These are phyloP conservation scores for Colletotrichum sojae DNA, from an alignment of 2,329 filamentous ascomycete species.

Conservation along the genomic window DNA sequence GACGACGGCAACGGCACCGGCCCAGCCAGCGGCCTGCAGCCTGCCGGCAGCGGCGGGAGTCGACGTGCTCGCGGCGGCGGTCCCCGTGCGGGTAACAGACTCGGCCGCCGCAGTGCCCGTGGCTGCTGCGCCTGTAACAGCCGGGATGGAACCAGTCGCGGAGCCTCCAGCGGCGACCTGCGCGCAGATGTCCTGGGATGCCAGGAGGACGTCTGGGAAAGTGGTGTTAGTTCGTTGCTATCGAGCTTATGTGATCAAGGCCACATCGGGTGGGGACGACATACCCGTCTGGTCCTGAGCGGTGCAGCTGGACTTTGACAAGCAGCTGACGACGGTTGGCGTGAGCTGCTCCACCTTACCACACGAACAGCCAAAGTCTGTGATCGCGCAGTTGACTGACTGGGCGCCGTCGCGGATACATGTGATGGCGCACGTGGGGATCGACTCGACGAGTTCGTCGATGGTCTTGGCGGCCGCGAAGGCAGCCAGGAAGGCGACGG, in stretches of 20 bases:
- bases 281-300: constrained; percentile 54
- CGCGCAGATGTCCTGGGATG: constrained; percentile 46
- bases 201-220: constrained; percentile 44
- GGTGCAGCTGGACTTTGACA: constrained; percentile 51
- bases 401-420: constrained; percentile 53
- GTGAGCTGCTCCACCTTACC: constrained; percentile 52
- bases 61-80: constrained; percentile 29
- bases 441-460: constrained; percentile 46
- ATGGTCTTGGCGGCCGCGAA: constrained; percentile 45
- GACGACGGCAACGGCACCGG: constrained; percentile 49
- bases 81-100: constrained; percentile 35
- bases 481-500: constrained; percentile 44
- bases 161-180: not conserved
- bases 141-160: not conserved
- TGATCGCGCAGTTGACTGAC: constrained; percentile 50
- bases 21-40: constrained; percentile 46
- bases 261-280: constrained; percentile 30
- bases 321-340: constrained; percentile 51
- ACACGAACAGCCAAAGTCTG: constrained; percentile 57
- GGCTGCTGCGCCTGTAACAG: not conserved
- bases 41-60: constrained; percentile 45
- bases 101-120: no score
- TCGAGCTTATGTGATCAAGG: not conserved
- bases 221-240: constrained; percentile 20
- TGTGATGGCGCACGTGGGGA: constrained; percentile 56